These are phyloP conservation scores for Beauveria asiatica DNA, from an alignment of 2,329 filamentous ascomycete genomes.

Conservation along the genomic window DNA sequence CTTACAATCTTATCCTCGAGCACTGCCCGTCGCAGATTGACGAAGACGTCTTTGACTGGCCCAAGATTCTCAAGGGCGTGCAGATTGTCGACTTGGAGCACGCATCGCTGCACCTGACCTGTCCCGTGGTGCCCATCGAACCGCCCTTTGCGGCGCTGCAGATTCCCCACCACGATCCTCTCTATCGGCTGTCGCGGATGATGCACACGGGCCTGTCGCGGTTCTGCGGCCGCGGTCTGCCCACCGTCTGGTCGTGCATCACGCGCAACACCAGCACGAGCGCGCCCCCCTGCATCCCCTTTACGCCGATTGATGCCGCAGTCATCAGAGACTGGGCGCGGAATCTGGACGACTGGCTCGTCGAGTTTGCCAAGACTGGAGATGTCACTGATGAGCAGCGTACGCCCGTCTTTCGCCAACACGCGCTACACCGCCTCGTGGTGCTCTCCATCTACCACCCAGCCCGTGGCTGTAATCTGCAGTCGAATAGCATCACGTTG, in stretches of 20 bases:
- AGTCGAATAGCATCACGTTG: conserved; percentile 28
- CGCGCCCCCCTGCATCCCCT: conserved; percentile 19
- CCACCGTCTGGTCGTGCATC: conserved; percentile 36
- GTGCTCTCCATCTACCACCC: conserved; percentile 36
- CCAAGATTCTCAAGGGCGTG: conserved; percentile 28
- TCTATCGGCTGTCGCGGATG: conserved; percentile 34
- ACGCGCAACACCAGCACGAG: conserved; percentile 16
- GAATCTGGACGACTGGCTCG: conserved; percentile 33
- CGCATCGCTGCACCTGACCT: conserved; percentile 32
- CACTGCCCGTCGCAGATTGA: conserved; percentile 31
- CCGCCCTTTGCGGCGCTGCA: conserved; percentile 29
- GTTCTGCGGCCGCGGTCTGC: conserved; percentile 32
- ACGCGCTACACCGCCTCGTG: conserved; percentile 32
- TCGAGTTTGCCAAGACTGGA: conserved; percentile 26
- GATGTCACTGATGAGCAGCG: conserved; percentile 26
- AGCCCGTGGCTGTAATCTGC: conserved; percentile 30
- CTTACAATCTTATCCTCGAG: conserved; percentile 32
- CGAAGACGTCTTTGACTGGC: conserved; percentile 31
- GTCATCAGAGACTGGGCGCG: conserved; percentile 35
- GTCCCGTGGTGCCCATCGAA: conserved; percentile 31
- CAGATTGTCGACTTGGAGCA: conserved; percentile 37
- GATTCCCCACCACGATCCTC: conserved; percentile 29
- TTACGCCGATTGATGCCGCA: conserved; percentile 30
- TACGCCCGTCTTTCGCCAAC: conserved; percentile 30
- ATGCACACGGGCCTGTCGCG: conserved; percentile 35